A percentile compares a stretch with the other conserved stretches of the same genome.
These are phyloP conservation scores for Sugiyamaella neomexicana DNA, from an alignment of 1,139 yeast genomes.

Conservation along the genomic window DNA sequence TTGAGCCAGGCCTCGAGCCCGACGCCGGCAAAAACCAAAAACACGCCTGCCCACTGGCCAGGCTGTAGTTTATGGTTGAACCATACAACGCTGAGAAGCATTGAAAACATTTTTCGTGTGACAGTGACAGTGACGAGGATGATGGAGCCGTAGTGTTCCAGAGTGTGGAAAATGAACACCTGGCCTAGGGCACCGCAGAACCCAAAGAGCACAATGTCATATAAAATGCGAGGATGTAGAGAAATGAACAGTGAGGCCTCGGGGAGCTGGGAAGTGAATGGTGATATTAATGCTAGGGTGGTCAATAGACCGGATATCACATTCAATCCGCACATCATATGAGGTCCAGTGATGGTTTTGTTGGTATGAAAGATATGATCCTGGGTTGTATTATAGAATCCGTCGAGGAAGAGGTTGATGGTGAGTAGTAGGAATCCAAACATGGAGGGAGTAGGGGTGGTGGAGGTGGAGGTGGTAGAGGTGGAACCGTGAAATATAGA, in stretches of 20 bases:
- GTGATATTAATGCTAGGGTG: conserved; percentile 45
- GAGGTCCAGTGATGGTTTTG: conserved; percentile 66
- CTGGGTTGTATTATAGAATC: conserved; percentile 90
- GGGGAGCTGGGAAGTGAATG: conserved; percentile 49
- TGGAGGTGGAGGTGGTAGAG: conserved; percentile 22
- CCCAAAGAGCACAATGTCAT: conserved; percentile 67
- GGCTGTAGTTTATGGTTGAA: conserved; percentile 70
- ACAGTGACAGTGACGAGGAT: conserved; percentile 90
- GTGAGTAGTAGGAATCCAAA: conserved; percentile 63
- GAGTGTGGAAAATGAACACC: conserved; percentile 79
- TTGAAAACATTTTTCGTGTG: conserved; percentile 92
- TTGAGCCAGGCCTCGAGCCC: conserved; percentile 64
- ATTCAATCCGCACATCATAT: conserved; percentile 82
- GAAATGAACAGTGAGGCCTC: conserved; percentile 52
- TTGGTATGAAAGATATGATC: conserved; percentile 68
- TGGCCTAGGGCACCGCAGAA: conserved; percentile 90
- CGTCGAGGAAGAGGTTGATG: conserved; percentile 76
- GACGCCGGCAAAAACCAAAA: conserved; percentile 79
- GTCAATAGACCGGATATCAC: conserved; percentile 49
- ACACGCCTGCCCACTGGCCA: conserved; percentile 77
- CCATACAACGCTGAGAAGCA: conserved; percentile 82
- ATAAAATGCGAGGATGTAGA: conserved; percentile 52
- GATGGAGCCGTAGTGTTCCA: conserved; percentile 81
- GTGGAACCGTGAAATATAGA: conserved; percentile 50
- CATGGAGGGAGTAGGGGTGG: conserved; percentile 24